Conservation (phyloP, 345 rosid species). For the Bruguiera parviflora region DNA sequence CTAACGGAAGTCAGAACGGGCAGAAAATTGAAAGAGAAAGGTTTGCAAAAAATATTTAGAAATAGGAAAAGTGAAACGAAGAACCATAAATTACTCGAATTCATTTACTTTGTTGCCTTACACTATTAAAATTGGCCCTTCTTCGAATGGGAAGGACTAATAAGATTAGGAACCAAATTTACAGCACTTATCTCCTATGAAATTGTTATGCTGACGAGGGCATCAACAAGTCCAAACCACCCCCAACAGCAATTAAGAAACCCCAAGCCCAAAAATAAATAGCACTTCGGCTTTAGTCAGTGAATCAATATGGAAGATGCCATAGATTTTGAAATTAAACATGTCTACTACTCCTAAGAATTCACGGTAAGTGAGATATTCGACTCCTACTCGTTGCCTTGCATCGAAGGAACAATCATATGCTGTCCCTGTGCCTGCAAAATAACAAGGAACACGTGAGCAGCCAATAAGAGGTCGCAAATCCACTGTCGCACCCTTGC, state of each 20-base stretch:
- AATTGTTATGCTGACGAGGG: constrained; percentile 19
- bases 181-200: constrained; percentile 20
- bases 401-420: constrained; percentile 48
- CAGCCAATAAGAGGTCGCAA: neutral
- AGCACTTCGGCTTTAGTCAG: constrained; percentile 15
- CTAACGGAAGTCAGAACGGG: no score
- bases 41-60: no score
- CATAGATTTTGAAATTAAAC: constrained; percentile 22
- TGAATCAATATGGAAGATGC: constrained; percentile 19
- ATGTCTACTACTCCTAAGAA: constrained; percentile 22
- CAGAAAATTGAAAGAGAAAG: no score
- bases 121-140: no score
- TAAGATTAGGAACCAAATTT: constrained; percentile 22
- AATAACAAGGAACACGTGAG: constrained; percentile 11
- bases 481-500: neutral
- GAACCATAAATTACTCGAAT: no score
- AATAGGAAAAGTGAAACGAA: no score
- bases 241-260: constrained; percentile 6
- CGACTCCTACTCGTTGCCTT: constrained; percentile 37
- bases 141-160: neutral
- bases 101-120: no score
- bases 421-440: constrained; percentile 51
- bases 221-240: constrained; percentile 1
- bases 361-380: constrained; percentile 6
- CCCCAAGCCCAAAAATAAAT: constrained; percentile 12